Conservation (phyloP, 148 eudicot species). For the Rhododendron williamsianum region DNA sequence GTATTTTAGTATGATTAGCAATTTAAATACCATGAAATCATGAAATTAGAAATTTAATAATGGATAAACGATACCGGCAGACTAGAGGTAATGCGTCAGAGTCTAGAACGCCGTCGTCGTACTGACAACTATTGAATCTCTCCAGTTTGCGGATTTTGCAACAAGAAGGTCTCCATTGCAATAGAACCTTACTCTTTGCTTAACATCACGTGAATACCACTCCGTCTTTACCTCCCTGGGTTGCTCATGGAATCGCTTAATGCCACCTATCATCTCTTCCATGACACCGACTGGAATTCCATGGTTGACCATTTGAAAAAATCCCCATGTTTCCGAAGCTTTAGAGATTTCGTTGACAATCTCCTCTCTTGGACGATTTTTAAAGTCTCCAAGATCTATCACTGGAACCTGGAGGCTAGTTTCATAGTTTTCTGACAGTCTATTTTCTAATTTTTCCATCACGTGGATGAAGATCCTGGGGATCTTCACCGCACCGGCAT, state of each 20-base stretch:
- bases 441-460: constrained; percentile 19
- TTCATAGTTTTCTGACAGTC: not conserved
- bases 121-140: constrained; percentile 47
- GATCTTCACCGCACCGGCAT: constrained; percentile 37
- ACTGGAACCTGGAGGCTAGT: constrained; percentile 32
- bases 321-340: constrained; percentile 38
- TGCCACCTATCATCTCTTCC: constrained; percentile 21
- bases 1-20: not conserved
- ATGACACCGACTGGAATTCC: constrained; percentile 28
- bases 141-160: constrained; percentile 42
- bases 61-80: constrained; percentile 31
- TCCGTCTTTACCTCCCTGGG: constrained; percentile 43
- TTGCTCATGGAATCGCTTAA: constrained; percentile 44
- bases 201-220: constrained; percentile 34
- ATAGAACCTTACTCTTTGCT: constrained; percentile 34
- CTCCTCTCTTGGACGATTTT: constrained; percentile 5
- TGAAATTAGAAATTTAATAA: not conserved
- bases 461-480: constrained; percentile 54
- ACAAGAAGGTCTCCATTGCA: constrained; percentile 27
- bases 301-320: constrained; percentile 42
- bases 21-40: too few relatives aligned
- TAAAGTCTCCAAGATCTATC: constrained; percentile 37
- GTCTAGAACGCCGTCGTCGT: constrained; percentile 34
- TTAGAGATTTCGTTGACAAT: constrained; percentile 19
- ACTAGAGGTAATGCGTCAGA: constrained; percentile 38